A percentile compares a stretch with the other conserved stretches of the same genome.
Conservation (phyloP, 2,329 filamentous ascomycete genomes). For the Lecanosticta acicola region DNA sequence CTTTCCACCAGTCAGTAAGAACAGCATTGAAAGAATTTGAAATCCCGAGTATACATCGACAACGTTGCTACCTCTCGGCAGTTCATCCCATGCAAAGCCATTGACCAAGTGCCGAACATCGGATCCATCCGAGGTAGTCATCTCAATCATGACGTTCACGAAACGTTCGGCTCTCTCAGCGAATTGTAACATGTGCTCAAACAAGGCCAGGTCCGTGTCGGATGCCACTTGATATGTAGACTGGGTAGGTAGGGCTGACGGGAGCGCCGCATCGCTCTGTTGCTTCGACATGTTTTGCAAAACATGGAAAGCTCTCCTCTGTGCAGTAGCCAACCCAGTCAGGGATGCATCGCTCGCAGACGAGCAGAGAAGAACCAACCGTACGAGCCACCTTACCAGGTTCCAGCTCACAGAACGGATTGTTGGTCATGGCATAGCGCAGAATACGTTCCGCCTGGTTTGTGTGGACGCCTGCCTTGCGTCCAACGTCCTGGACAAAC, state of each 20-base stretch:
- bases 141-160: constrained; percentile 18
- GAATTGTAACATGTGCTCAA: constrained; percentile 18
- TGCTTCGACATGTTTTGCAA: constrained; percentile 11
- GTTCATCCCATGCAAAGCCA: constrained; percentile 48
- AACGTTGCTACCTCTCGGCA: constrained; percentile 48
- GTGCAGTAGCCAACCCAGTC: constrained; percentile 8
- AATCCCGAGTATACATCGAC: constrained; percentile 39
- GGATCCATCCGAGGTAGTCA: constrained; percentile 44
- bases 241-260: constrained; percentile 10
- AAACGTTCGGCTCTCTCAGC: constrained; percentile 17
- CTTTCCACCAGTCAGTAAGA: constrained; percentile 1
- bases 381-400: constrained; percentile 11
- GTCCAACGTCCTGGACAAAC: constrained; percentile 5
- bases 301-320: constrained; percentile 6
- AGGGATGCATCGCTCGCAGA: constrained; percentile 1
- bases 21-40: background rate
- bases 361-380: constrained; percentile 7
- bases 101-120: constrained; percentile 50
- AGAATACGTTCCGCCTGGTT: constrained; percentile 8
- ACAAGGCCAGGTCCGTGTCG: constrained; percentile 15
- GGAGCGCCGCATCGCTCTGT: constrained; percentile 17
- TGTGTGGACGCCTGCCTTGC: constrained; percentile 5
- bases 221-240: constrained; percentile 18
- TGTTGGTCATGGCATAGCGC: constrained; percentile 12
- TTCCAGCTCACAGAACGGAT: constrained; percentile 9